Base-by-base conservation (phyloP, 2,329 filamentous ascomycete genomes). In the Aureobasidium uvarum region DNA sequence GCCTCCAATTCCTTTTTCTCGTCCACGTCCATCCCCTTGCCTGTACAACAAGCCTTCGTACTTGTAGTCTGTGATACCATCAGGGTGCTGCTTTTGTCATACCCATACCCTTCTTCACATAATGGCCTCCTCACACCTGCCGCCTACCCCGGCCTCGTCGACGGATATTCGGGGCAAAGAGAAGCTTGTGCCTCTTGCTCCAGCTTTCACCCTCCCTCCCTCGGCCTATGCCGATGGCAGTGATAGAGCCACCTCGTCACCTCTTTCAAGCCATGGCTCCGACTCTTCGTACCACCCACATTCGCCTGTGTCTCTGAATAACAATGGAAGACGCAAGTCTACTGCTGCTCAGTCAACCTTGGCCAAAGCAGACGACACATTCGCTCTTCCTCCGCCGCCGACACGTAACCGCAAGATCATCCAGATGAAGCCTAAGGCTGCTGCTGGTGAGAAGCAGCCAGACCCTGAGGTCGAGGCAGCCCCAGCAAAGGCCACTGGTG, bases 351-450 rank as follows among this genome's bases (percentile, higher is more conserved):
- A 70, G 50, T 56, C 66, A 13, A 71, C 69, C 16, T 75, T 74
- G 58, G 74, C 79, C 16, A 73, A 78, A 66, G 80, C 81, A 65
- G 88, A 86, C 69, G 84, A 87, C 70, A 45, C 46, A 43, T 96
- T 96, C 75, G 85, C 90, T 11, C 84, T 99, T 18, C 95, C 95
- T 23, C 95, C 95, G 11, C 95, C 94, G 18, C 95, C 95, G 0
- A 96, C 93, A 3, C 84, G 94, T 68, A 91, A 92, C 48, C 89
- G 94, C 72, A 98, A 96, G 80, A 98, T 99, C 75, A 98, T 98
- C 66, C 94, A 98, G 79, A 96, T 98, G 93, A 96, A 96, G 77
- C 94, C 86, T 13, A 81, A 81, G 67, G 74, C 74, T 2, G 46
- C 48, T 3, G 36, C 64, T 39, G 75, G 75, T 62, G 72, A 75